Evolutionary conservation across 768 basidiomycete species (phyloP), one percentile per base, ranked within the genome.

Genomic region (Pisolithus albus): DNA sequence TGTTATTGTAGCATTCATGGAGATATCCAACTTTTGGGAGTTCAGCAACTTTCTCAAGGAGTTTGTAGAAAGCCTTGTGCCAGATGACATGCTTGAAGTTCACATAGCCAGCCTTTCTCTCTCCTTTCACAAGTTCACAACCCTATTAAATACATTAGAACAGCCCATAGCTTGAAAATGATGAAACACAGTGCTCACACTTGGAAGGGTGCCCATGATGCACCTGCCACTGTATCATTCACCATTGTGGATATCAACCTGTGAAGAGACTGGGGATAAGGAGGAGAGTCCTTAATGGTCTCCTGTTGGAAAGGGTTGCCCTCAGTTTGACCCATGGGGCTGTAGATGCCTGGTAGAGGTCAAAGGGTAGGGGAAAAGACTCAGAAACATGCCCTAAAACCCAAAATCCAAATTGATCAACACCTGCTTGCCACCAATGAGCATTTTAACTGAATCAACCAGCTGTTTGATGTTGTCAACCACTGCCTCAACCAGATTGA

Each of bases 121-220:
- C 65, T 26, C 72, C 69, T n/a, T 59, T 46, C 13, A 39, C 26
- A n/a, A 50, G 38, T 3, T 45, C 13, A 13, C 28, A 26, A 45
- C n/a, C 43, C 43, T 45, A 6, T 10, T 5, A 19, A 4, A 21
- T n/a, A 3, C 11, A 11, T 15, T 34, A 13, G 34, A 34, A 13
- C 13, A 41, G 18, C 18, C 18, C 19, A 7, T 19, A 9, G 10
- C 7, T 5, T n/a, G 19, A 47, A 47, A 23, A 39, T n/a, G 13
- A 5, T 13, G 13, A 13, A 15, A 34, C 4, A 34, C 13, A 4
- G 13, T 15, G 42, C 61, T 37, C 53, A 74, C 73, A 49, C 73
- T 64, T 0, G 67, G 72, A 18, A 73, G 56, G 68, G 64, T 72
- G 0, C 73, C 72, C 45, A 75, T 64, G 18, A 74, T 49, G 2